Base-by-base conservation (phyloP, 2,329 filamentous ascomycete species). In the Hypoxylon rubiginosum region DNA sequence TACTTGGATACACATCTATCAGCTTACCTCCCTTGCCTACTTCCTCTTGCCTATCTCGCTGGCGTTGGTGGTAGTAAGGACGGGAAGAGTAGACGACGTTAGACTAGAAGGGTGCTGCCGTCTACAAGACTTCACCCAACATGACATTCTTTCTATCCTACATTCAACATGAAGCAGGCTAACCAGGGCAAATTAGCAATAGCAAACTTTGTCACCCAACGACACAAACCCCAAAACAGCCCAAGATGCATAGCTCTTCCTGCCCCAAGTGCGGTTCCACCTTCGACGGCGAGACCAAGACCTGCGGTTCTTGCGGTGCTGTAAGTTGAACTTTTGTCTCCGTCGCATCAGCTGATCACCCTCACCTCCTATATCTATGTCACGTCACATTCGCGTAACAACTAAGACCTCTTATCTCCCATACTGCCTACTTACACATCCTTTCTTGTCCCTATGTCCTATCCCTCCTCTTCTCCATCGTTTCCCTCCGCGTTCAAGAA, bases 191-290 rank as follows among this genome's bases (percentile, higher is more conserved):
- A 28, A n/a, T 45, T 26, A 63, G 55, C 43, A 36, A 43, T 19
- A 19, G n/a, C 30, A n/a, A 21, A 48, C 45, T 11, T 30, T 6
- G n/a, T 28, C 49, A 52, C 17, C 36, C 19, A 19, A 57, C 50
- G 57, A 34, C 30, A 41, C n/a, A 41, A 28, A 30, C 49, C 30
- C 36, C 45, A 39, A 28, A 28, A 39, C n/a, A 62, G 30, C 46
- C 64, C n/a, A 79, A 69, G 57, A 83, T 83, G 81, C 80, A 82
- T 75, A 76, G 74, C 76, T 72, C 75, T 62, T 70, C 75, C 72
- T 89, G 86, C 82, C 86, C 86, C 80, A 87, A 85, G 81, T 89
- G 86, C 82, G 83, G 82, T 72, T 79, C 81, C 72, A 66, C 79
- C 74, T 82, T 83, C 71, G 73, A 77, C 50, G 80, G 80, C 71